phyloP scores from a whole-genome alignment of 1,284 basidiomycete genomes.

The Gomphus bonarii region DNA sequence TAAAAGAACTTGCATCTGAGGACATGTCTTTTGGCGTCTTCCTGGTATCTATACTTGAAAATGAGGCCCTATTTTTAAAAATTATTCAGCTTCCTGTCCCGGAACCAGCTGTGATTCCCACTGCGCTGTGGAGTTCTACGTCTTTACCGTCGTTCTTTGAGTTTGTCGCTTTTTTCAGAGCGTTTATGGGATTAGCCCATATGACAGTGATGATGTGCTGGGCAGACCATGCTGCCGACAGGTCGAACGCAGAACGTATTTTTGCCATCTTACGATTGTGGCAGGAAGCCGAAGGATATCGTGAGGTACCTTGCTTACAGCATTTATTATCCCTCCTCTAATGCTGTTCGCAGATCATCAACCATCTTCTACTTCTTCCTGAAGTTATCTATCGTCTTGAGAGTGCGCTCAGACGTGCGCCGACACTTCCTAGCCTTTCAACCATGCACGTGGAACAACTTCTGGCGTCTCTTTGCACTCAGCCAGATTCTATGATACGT shows the following conservation, averaged over 20 bases:
- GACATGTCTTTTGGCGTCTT: slow-evolving; percentile 62
- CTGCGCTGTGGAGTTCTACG: slow-evolving; percentile 13
- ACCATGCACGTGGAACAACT: slow-evolving; percentile 59
- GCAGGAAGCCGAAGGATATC: slow-evolving; percentile 57
- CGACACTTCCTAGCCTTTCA: slow-evolving; percentile 43
- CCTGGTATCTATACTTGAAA: slow-evolving; percentile 53
- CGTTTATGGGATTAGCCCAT: slow-evolving; percentile 53
- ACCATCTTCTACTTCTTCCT: slow-evolving; percentile 50
- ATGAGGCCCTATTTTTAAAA: slow-evolving; percentile 34
- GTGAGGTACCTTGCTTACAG: slow-evolving; percentile 33
- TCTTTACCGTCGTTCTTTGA: slow-evolving; percentile 33
- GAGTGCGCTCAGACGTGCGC: slow-evolving; percentile 43
- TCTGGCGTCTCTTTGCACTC: slow-evolving; percentile 45
- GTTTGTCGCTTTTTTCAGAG: slow-evolving; percentile 52
- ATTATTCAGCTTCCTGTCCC: slow-evolving; percentile 28
- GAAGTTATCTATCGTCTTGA: slow-evolving; percentile 54
- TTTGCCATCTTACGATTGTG: slow-evolving; percentile 55
- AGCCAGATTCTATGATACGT: slow-evolving; percentile 50
- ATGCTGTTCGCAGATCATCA: slow-evolving; percentile 39
- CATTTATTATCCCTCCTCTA: not conserved
- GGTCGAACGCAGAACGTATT: slow-evolving; percentile 48
- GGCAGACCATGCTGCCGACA: slow-evolving; percentile 65
- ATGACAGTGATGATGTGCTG: slow-evolving; percentile 70
- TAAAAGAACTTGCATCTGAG: slow-evolving; percentile 49
- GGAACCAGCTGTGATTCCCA: slow-evolving; percentile 25